Evolutionary conservation across 208 protist genomes (phyloP).

Genomic region (Leishmania guyanensis): DNA sequence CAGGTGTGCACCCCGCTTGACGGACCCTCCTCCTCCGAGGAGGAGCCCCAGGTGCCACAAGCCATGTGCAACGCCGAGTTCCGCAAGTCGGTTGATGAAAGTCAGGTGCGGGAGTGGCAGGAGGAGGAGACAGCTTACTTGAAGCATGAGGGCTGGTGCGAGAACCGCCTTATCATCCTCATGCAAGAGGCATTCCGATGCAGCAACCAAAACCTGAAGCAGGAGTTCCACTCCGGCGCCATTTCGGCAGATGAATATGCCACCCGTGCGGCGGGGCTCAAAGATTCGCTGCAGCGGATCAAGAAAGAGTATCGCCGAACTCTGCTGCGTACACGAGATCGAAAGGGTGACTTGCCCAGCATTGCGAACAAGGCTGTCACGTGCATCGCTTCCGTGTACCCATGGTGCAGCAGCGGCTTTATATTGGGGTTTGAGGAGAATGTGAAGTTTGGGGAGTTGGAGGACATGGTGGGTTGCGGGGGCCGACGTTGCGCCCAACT

Average conservation of each 20-base stretch:
- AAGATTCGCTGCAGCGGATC: constrained; percentile 16
- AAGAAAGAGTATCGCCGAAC: constrained; percentile 54
- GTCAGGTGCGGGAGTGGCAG: constrained; percentile 33
- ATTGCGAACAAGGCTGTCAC: constrained; percentile 48
- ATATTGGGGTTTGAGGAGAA: constrained; percentile 46
- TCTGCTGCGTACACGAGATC: constrained; percentile 31
- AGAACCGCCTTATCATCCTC: constrained; percentile 48
- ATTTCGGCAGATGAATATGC: constrained; percentile 12
- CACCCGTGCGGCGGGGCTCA: constrained; percentile 11
- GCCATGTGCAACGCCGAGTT: constrained; percentile 8
- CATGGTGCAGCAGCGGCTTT: constrained; percentile 51
- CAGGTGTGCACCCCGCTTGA: neutral
- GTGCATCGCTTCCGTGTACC: constrained; percentile 47
- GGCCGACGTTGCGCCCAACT: constrained; percentile 1
- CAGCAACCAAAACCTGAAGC: constrained; percentile 19
- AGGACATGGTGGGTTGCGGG: neutral
- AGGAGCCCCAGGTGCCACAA: neutral
- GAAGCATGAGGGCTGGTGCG: constrained; percentile 31
- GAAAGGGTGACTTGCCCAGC: constrained; percentile 21
- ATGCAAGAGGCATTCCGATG: constrained; percentile 48
- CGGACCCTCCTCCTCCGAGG: neutral
- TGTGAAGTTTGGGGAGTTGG: constrained; percentile 23
- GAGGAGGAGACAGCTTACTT: constrained; percentile 41
- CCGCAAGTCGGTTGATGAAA: constrained; percentile 26
- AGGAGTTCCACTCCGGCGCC: neutral